Percentiles rank a stretch among this genome's conserved stretches.
phyloP scores from a whole-genome alignment of 805 yeast genomes.

The Candida stauntonica region DNA sequence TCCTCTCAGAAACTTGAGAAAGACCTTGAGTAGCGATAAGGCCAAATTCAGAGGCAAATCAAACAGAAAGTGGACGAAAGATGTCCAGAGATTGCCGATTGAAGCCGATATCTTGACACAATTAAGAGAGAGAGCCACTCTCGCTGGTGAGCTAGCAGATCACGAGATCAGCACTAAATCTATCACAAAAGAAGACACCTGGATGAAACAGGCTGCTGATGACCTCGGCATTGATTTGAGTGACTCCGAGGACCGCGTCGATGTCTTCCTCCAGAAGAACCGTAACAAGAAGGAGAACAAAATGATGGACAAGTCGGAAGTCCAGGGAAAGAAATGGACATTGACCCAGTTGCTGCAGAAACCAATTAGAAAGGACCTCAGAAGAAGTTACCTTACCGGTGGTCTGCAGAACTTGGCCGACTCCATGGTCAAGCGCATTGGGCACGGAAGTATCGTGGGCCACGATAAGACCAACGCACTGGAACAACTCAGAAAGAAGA shows the following conservation, averaged over 20 bases:
- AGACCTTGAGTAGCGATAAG: slow-evolving; percentile 40
- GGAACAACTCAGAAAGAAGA: slow-evolving; percentile 43
- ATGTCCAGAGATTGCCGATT: slow-evolving; percentile 66
- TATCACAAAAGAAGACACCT: slow-evolving; percentile 61
- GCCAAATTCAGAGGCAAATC: slow-evolving; percentile 29
- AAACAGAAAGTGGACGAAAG: slow-evolving; percentile 44
- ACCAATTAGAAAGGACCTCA: slow-evolving; percentile 57
- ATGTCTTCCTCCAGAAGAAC: slow-evolving; percentile 59
- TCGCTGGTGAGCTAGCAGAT: slow-evolving; percentile 77
- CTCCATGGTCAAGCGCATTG: slow-evolving; percentile 60
- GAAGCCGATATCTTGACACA: slow-evolving; percentile 72
- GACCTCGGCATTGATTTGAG: slow-evolving; percentile 79
- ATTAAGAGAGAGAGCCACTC: slow-evolving; percentile 58
- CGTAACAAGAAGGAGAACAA: slow-evolving; percentile 51
- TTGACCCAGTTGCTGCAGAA: slow-evolving; percentile 46
- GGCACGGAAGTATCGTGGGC: slow-evolving; percentile 68
- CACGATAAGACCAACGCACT: slow-evolving; percentile 64
- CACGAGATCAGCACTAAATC: slow-evolving; percentile 57
- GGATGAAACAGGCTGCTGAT: slow-evolving; percentile 90
- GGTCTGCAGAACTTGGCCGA: slow-evolving; percentile 78
- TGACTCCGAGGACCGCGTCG: slow-evolving; percentile 72
- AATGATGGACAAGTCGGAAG: slow-evolving; percentile 47
- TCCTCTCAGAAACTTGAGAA: slow-evolving; percentile 72
- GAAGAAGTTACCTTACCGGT: slow-evolving; percentile 75
- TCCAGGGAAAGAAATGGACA: slow-evolving; percentile 43